Evolutionary conservation across 2,329 filamentous ascomycete genomes (phyloP), one percentile per base, ranked within the genome.

Genomic region (Rhynchosporium graminicola): DNA sequence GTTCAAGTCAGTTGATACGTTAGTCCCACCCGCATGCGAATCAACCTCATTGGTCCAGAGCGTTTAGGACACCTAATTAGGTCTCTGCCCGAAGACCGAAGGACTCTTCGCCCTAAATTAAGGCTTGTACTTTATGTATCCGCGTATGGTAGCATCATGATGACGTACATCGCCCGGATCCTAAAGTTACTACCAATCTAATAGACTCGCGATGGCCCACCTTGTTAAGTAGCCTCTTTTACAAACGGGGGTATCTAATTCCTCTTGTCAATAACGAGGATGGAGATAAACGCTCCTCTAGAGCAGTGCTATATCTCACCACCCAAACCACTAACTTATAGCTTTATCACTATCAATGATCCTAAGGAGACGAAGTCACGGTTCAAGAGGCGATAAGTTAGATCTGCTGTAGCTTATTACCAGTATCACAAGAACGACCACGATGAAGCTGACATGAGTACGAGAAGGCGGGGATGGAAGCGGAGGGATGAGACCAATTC

Each of bases 301-400:
- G 56, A 58, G 20, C 26, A 36, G 33, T 36, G 36, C 31, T 36
- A 28, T n/a, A 29, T n/a, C 12, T 31, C 51, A 42, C 36, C 29
- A 6, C 47, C 46, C 26, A 52, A 52, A 26, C 61, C 50, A 26
- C 57, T 60, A 8, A 54, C 58, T 12, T 57, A 63, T 28, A 63
- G 63, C 48, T 65, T 65, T 40, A 59, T 65, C 46, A 62, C 57
- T 13, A 63, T 65, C 58, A 65, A 57, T 20, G 59, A 65, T 43
- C 60, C 63, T 12, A 48, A 63, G 40, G 63, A 63, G 31, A 47
- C 63, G 7, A 65, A 63, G 42, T 51, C 47, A 6, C 46, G 60
- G 26, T 60, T 54, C 6, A 62, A 63, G 29, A 61, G 58, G 55
- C 36, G 63, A 48, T 29, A 56, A 33, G 60, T 65, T 15, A 60